These are phyloP conservation scores for Lanmaoa rubissima DNA, from an alignment of 768 basidiomycete genomes.

Conservation along the genomic window DNA sequence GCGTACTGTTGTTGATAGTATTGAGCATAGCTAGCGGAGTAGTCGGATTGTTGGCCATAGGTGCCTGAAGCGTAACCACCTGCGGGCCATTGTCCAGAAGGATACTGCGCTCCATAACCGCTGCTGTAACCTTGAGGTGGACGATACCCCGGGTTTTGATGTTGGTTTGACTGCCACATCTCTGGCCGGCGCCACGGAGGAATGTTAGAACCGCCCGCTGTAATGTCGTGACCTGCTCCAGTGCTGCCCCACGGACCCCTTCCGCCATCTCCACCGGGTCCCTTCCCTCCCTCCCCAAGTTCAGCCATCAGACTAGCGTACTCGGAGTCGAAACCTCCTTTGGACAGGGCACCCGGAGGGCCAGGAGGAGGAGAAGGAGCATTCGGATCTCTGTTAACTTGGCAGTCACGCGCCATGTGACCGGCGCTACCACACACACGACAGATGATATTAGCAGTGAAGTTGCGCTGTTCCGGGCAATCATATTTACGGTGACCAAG, in stretches of 20 bases:
- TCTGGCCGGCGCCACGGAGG: constrained; percentile 93
- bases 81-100: constrained; percentile 37
- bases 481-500: constrained; percentile 98
- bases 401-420: constrained; percentile 98
- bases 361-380: constrained; percentile 49
- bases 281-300: constrained; percentile 79
- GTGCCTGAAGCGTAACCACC: constrained; percentile 33
- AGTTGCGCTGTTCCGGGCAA: constrained; percentile 97
- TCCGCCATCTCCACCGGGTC: constrained; percentile 50
- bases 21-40: constrained; percentile 73
- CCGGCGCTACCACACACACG: constrained; percentile 97
- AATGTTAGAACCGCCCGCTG: constrained; percentile 67
- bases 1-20: constrained; percentile 89
- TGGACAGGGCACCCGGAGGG: constrained; percentile 41
- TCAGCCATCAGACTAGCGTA: constrained; percentile 98
- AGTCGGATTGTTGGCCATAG: constrained; percentile 57
- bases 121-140: constrained; percentile 62
- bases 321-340: constrained; percentile 93
- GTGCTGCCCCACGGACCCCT: constrained; percentile 65
- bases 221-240: constrained; percentile 56
- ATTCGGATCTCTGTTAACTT: constrained; percentile 88
- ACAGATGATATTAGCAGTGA: constrained; percentile 99
- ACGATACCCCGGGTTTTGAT: constrained; percentile 59
- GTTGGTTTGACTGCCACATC: constrained; percentile 68
- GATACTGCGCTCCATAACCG: constrained; percentile 45